Evolutionary conservation across 176 grass and related monocot species (phyloP).

Genomic region (Zizania latifolia): DNA sequence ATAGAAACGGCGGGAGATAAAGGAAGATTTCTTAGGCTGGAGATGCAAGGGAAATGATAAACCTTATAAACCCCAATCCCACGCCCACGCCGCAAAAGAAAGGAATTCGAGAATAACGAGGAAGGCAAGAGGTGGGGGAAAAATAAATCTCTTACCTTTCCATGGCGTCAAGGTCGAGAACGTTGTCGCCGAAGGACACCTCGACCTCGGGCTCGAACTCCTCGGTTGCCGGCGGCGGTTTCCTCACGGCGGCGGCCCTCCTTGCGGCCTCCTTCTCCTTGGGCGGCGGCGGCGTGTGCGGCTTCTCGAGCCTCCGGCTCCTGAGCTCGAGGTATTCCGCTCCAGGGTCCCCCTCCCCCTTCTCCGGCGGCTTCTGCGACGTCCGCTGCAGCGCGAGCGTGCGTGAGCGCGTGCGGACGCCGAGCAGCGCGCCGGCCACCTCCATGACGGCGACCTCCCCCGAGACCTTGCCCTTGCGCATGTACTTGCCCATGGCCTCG

Average conservation of each 20-base stretch:
- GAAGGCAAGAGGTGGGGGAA: background rate
- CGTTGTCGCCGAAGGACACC: slow-evolving; percentile 59
- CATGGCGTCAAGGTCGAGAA: slow-evolving; percentile 38
- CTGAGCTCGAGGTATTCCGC: slow-evolving; percentile 69
- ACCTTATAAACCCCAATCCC: slow-evolving; percentile 13
- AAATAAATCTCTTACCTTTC: slow-evolving; percentile 38
- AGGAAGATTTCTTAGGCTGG: background rate
- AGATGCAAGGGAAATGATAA: background rate
- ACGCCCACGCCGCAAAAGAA: background rate
- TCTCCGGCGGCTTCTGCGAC: slow-evolving; percentile 26
- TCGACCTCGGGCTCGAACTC: slow-evolving; percentile 37
- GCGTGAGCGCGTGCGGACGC: slow-evolving; percentile 78
- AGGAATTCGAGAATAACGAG: background rate
- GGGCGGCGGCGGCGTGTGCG: background rate
- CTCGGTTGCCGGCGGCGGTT: background rate
- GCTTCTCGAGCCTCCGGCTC: slow-evolving; percentile 83
- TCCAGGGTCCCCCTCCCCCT: background rate
- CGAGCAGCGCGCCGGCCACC: slow-evolving; percentile 52
- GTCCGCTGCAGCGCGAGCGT: slow-evolving; percentile 55
- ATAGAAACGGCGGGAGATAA: background rate
- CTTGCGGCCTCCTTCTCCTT: slow-evolving; percentile 22
- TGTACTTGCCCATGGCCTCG: slow-evolving; percentile 73
- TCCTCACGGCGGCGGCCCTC: background rate
- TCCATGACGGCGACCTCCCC: slow-evolving; percentile 87
- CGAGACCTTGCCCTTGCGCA: slow-evolving; percentile 76